These are phyloP conservation scores for Kodamaea anthophila DNA, from an alignment of 1,139 yeast species.

Conservation along the genomic window DNA sequence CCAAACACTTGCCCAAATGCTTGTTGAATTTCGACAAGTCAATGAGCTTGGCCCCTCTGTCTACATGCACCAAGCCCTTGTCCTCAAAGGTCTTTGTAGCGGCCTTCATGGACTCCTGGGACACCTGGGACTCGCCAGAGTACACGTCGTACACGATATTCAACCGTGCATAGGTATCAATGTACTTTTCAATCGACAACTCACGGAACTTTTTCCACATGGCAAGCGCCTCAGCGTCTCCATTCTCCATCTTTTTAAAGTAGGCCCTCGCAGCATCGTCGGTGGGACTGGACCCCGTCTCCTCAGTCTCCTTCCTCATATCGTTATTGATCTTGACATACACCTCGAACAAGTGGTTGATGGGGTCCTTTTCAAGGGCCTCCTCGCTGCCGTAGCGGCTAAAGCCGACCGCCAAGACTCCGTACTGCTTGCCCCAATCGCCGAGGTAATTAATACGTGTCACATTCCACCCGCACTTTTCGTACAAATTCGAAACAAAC, in stretches of 20 bases:
- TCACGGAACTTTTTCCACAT: constrained; percentile 90
- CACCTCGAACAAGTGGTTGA: constrained; percentile 90
- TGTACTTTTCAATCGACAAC: constrained; percentile 77
- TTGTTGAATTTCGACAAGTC: constrained; percentile 84
- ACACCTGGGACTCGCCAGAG: constrained; percentile 95
- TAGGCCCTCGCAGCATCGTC: constrained; percentile 84
- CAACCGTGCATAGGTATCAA: constrained; percentile 84
- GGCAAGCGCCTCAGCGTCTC: constrained; percentile 71
- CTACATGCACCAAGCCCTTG: constrained; percentile 73
- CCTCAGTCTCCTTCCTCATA: constrained; percentile 51
- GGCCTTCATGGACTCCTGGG: constrained; percentile 62
- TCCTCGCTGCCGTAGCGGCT: constrained; percentile 79
- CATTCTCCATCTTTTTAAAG: constrained; percentile 91
- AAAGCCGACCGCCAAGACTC: constrained; percentile 90
- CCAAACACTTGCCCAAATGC: constrained; percentile 89
- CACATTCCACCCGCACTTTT: constrained; percentile 86
- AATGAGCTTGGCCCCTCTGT: constrained; percentile 85
- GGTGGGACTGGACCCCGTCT: constrained; percentile 50
- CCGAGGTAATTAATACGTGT: constrained; percentile 90
- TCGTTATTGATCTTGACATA: constrained; percentile 85
- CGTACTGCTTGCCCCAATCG: constrained; percentile 99
- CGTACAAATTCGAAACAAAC: constrained; percentile 85
- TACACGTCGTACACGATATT: constrained; percentile 83
- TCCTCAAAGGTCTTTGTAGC: constrained; percentile 61
- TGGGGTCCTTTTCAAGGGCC: constrained; percentile 68